A percentile compares a stretch with the other conserved stretches of the same genome.
Conservation (phyloP, 1,284 basidiomycete genomes). For the Ganoderma boninense region DNA sequence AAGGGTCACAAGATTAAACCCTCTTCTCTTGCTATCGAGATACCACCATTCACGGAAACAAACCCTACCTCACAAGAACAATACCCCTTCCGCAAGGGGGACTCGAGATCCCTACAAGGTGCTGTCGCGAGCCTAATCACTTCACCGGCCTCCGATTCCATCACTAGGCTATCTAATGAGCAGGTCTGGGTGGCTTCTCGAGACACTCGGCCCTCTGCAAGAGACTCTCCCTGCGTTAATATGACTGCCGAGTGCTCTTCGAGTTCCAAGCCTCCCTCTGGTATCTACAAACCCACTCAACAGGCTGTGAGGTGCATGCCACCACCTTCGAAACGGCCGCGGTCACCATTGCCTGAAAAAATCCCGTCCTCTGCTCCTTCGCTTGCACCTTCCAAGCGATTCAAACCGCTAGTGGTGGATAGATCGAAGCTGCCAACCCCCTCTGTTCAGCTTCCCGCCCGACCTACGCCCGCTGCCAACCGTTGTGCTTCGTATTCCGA, state of each 20-base stretch:
- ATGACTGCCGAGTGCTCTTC: background rate
- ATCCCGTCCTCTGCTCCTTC: background rate
- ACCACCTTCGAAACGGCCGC: conserved; percentile 19
- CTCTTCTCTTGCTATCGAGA: background rate
- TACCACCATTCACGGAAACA: background rate
- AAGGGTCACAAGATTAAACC: background rate
- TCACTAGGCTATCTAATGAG: background rate
- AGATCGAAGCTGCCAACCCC: conserved; percentile 26
- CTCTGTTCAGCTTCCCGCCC: background rate
- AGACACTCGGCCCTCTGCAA: background rate
- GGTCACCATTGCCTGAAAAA: conserved; percentile 11
- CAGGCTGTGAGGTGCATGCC: background rate
- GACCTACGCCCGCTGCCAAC: no score
- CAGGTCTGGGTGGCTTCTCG: background rate
- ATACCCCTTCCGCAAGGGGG: background rate
- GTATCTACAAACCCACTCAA: background rate
- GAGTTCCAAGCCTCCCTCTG: background rate
- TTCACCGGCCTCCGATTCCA: background rate
- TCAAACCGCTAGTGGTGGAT: conserved; percentile 44
- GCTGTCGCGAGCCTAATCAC: no score
- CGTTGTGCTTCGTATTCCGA: background rate
- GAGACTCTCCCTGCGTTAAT: background rate
- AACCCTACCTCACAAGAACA: rapidly evolving
- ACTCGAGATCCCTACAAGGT: background rate
- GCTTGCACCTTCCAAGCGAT: conserved; percentile 39